A percentile compares a stretch with the other conserved stretches of the same genome.
phyloP scores from a whole-genome alignment of 129 eudicot genomes.

The Solidago caesia region DNA sequence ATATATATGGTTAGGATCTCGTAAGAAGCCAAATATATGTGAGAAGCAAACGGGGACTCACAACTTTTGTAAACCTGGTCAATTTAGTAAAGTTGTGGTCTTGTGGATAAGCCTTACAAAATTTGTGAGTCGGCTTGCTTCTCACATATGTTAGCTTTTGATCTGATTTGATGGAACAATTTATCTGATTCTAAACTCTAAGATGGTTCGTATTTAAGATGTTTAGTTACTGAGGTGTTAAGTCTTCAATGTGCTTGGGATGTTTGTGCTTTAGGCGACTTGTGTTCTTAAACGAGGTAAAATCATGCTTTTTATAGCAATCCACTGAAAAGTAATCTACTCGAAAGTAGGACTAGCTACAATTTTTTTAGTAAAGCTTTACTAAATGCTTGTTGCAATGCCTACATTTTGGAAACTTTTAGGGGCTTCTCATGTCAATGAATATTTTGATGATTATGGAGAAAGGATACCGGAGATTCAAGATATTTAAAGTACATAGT shows the following conservation, averaged over 20 bases:
- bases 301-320: not conserved
- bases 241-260: not conserved
- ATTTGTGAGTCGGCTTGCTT: too few relatives aligned
- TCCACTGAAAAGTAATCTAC: not conserved
- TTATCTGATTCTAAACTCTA: too few relatives aligned
- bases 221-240: not conserved
- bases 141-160: too few relatives aligned
- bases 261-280: too few relatives aligned
- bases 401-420: not conserved
- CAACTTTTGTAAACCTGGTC: too few relatives aligned
- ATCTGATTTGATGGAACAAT: too few relatives aligned
- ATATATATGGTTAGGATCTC: not conserved
- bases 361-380: not conserved
- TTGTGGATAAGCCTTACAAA: too few relatives aligned
- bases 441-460: not conserved
- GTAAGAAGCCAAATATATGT: too few relatives aligned
- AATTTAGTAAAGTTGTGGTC: too few relatives aligned
- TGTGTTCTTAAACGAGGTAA: not conserved
- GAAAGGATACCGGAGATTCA: not conserved
- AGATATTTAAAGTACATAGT: not conserved
- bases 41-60: too few relatives aligned
- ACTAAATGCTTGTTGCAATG: slow-evolving; percentile 4
- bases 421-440: not conserved
- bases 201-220: too few relatives aligned
- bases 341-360: slow-evolving; percentile 9